These are phyloP conservation scores for Fusarium brevicatenulatum DNA, from an alignment of 2,329 filamentous ascomycete genomes.

Conservation along the genomic window DNA sequence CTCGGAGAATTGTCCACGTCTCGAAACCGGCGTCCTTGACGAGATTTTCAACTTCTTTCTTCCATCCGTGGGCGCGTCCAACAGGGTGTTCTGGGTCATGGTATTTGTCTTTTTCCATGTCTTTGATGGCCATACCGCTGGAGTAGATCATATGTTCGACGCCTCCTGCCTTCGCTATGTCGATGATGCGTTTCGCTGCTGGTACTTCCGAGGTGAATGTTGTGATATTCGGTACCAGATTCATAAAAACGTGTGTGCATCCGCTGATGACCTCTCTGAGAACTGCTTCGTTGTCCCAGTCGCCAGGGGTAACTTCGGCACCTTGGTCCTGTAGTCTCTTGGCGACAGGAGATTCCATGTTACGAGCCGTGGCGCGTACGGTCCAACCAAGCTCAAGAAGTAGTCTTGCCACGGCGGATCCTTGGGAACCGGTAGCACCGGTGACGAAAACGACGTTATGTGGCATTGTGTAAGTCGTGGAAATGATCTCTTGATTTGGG, in stretches of 20 bases:
- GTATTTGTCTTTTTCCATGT: background rate
- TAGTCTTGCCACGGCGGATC: background rate
- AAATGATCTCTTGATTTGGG: background rate
- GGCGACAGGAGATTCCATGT: background rate
- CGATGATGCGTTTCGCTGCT: background rate
- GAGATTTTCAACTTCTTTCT: background rate
- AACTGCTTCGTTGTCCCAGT: background rate
- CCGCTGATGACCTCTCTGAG: background rate
- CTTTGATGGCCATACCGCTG: constrained; percentile 13
- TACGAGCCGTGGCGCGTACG: background rate
- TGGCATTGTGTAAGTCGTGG: background rate
- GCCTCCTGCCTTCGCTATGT: background rate
- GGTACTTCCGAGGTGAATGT: background rate
- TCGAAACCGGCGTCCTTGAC: background rate
- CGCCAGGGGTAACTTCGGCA: background rate
- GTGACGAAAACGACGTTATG: background rate
- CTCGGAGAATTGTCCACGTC: constrained; percentile 5
- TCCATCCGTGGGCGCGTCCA: background rate
- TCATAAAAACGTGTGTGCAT: constrained; percentile 1
- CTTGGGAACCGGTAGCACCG: constrained; percentile 8
- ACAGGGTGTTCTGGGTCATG: background rate
- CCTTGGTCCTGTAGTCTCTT: background rate
- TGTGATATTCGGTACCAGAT: background rate
- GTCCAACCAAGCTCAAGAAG: background rate
- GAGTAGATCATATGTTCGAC: constrained; percentile 12